Percentiles rank a stretch among this genome's conserved stretches.
Evolutionary conservation across 2,329 filamentous ascomycete species (phyloP).

Genomic region (Ophiocordyceps australis): DNA sequence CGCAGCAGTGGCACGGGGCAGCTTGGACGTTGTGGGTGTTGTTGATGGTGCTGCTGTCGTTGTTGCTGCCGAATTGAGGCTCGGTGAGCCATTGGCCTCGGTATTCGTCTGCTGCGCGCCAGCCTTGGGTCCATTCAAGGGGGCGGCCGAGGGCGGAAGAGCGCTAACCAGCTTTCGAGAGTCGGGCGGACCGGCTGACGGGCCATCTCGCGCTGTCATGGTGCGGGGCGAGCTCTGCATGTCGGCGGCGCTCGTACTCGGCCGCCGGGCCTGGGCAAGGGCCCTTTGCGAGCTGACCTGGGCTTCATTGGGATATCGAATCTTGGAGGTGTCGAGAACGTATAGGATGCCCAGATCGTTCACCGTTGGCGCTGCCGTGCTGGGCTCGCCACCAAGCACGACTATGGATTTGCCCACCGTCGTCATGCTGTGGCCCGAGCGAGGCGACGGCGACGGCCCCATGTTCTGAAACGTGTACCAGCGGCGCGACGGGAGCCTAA

Average conservation of each 20-base stretch:
- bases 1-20: conserved; percentile 10
- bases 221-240: conserved; percentile 13
- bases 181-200: conserved; percentile 31
- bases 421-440: conserved; percentile 96
- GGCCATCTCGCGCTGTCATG: conserved; percentile 27
- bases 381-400: conserved; percentile 86
- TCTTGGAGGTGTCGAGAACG: conserved; percentile 86
- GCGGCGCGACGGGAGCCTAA: conserved; percentile 54
- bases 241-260: conserved; percentile 23
- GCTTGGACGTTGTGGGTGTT: conserved; percentile 19
- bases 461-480: conserved; percentile 99
- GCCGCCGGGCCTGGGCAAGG: conserved; percentile 21
- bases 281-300: conserved; percentile 17
- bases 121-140: conserved; percentile 21
- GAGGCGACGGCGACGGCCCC: conserved; percentile 83
- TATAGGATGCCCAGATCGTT: conserved; percentile 81
- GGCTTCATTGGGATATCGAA: conserved; percentile 78
- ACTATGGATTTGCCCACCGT: conserved; percentile 83
- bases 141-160: conserved; percentile 13
- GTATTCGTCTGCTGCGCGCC: conserved; percentile 16
- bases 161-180: conserved; percentile 26
- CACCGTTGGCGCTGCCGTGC: conserved; percentile 62
- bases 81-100: conserved; percentile 17
- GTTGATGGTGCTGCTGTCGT: no score
- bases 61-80: conserved; percentile 4